phyloP scores from a whole-genome alignment of 768 basidiomycete genomes.

The Trametes coccinea region DNA sequence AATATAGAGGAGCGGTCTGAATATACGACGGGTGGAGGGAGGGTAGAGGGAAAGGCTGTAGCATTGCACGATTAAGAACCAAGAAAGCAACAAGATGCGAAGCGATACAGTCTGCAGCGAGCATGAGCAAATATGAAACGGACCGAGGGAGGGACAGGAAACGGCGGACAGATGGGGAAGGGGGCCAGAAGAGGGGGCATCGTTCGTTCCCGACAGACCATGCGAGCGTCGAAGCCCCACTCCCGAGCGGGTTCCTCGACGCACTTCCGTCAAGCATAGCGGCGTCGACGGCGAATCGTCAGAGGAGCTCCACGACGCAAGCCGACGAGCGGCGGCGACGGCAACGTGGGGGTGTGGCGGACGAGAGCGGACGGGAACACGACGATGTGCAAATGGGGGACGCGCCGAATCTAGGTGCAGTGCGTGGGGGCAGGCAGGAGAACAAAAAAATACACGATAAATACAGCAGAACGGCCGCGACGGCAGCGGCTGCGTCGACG shows the following conservation, averaged over 20 bases:
- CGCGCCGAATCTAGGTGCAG: constrained; percentile 8
- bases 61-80: constrained; percentile 8
- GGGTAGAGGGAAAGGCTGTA: background rate
- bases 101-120: constrained; percentile 16
- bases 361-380: background rate
- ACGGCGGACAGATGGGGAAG: background rate
- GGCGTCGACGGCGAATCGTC: background rate
- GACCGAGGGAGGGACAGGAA: background rate
- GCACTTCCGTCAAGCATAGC: background rate
- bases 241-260: constrained; percentile 4
- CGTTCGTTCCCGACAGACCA: background rate
- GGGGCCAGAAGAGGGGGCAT: background rate
- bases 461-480: constrained; percentile 12
- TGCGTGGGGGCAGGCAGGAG: background rate
- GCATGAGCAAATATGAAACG: background rate
- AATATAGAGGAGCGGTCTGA: background rate
- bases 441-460: constrained; percentile 24
- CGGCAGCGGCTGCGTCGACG: background rate
- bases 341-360: background rate
- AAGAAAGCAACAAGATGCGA: constrained; percentile 15
- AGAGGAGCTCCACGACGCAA: background rate
- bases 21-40: background rate
- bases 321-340: background rate
- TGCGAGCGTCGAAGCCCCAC: background rate
- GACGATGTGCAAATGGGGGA: background rate